These are phyloP conservation scores for Phaffia australis DNA, from an alignment of 768 basidiomycete genomes.

Conservation along the genomic window DNA sequence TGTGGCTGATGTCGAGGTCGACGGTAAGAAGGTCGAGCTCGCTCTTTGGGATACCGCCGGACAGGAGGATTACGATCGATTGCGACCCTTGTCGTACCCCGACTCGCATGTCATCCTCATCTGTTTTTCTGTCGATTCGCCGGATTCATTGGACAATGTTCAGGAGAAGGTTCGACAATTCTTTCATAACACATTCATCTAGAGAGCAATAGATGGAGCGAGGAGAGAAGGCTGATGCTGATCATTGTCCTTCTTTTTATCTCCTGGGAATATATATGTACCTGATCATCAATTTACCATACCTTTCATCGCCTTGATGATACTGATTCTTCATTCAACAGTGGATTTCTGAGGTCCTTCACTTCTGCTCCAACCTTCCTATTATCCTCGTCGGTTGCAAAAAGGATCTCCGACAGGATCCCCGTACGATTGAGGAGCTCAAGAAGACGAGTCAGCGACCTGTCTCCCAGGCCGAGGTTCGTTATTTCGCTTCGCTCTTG, in stretches of 20 bases:
- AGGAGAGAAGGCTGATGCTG: background rate
- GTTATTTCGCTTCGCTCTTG: slow-evolving; percentile 28
- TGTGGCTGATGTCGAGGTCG: slow-evolving; percentile 96
- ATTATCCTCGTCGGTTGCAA: slow-evolving; percentile 98
- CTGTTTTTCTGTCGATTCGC: slow-evolving; percentile 96
- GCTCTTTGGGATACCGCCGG: slow-evolving; percentile 99
- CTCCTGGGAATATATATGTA: background rate
- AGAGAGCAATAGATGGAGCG: background rate
- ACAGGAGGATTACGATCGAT: slow-evolving; percentile 86
- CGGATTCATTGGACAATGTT: slow-evolving; percentile 97
- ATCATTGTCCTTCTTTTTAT: background rate
- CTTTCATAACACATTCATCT: background rate
- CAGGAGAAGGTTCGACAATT: slow-evolving; percentile 80
- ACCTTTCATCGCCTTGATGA: background rate
- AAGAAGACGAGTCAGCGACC: slow-evolving; percentile 89
- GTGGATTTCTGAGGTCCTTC: slow-evolving; percentile 99
- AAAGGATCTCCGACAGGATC: slow-evolving; percentile 93
- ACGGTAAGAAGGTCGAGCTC: slow-evolving; percentile 95
- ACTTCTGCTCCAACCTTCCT: slow-evolving; percentile 87
- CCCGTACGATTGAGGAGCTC: slow-evolving; percentile 84
- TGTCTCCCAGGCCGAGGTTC: slow-evolving; percentile 82
- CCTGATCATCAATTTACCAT: background rate
- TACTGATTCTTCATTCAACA: slow-evolving; percentile 35
- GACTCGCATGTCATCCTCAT: slow-evolving; percentile 99
- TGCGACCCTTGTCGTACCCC: slow-evolving; percentile 92